Evolutionary conservation across 2,329 filamentous ascomycete species (phyloP).

Genomic region (Fusarium sp.): DNA sequence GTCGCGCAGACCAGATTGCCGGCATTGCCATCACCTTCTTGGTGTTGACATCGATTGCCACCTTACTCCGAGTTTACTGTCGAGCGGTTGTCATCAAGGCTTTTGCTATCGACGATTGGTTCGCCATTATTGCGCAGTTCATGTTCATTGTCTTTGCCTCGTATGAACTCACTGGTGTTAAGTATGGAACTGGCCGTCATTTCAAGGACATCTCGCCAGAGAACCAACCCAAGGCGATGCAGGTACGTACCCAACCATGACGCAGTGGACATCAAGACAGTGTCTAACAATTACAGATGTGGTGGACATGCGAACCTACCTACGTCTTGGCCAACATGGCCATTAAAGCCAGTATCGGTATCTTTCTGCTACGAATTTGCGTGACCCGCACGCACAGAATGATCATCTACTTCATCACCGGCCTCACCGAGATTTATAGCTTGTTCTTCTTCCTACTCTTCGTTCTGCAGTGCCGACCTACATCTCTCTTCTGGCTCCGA

Average conservation of each 20-base stretch:
- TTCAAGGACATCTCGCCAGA: not conserved
- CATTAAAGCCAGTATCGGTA: constrained; percentile 56
- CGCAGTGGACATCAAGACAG: not conserved
- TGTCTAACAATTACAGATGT: constrained; percentile 44
- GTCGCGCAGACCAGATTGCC: constrained; percentile 37
- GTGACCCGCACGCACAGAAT: constrained; percentile 34
- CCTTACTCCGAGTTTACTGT: constrained; percentile 50
- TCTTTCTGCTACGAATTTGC: constrained; percentile 56
- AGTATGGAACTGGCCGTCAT: constrained; percentile 23
- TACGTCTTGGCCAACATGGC: constrained; percentile 54
- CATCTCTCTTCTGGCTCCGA: constrained; percentile 55
- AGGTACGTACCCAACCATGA: constrained; percentile 37
- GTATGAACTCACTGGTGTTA: constrained; percentile 10
- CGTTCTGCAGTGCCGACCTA: constrained; percentile 56
- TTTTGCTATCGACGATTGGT: constrained; percentile 52
- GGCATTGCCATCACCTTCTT: constrained; percentile 51
- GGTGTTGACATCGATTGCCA: constrained; percentile 51
- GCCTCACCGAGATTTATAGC: constrained; percentile 52
- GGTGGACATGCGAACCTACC: constrained; percentile 58
- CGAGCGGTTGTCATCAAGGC: constrained; percentile 51
- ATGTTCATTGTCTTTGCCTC: constrained; percentile 19
- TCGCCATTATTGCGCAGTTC: constrained; percentile 49
- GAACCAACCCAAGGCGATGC: constrained; percentile 47
- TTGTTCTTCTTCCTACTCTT: constrained; percentile 56
- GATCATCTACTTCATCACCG: constrained; percentile 16